These are phyloP conservation scores for Colletotrichum tofieldiae DNA, from an alignment of 2,329 filamentous ascomycete genomes.

Conservation along the genomic window DNA sequence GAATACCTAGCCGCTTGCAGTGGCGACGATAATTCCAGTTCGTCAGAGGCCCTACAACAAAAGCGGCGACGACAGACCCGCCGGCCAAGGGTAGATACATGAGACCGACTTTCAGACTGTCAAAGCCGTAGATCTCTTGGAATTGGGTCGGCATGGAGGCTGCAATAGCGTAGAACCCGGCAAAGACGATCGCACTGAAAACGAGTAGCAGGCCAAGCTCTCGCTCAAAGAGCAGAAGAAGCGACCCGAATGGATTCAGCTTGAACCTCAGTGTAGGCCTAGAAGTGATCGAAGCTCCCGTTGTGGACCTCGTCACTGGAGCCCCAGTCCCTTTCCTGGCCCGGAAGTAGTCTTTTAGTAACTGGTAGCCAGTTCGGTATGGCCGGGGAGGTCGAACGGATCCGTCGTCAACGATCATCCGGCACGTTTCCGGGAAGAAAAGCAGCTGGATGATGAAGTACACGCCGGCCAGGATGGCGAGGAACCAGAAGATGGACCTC, in stretches of 20 bases:
- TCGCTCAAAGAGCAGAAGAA: constrained; percentile 59
- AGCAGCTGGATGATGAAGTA: constrained; percentile 56
- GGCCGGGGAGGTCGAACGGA: constrained; percentile 58
- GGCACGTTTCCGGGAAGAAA: constrained; percentile 63
- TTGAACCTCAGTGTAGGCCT: constrained; percentile 53
- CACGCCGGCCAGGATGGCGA: constrained; percentile 49
- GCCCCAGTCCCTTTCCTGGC: constrained; percentile 33
- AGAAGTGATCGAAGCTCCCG: constrained; percentile 41
- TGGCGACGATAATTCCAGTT: constrained; percentile 79
- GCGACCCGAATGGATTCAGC: constrained; percentile 58
- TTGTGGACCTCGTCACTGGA: constrained; percentile 16
- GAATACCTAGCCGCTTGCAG: constrained; percentile 67
- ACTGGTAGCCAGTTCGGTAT: constrained; percentile 53
- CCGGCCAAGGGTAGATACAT: constrained; percentile 67
- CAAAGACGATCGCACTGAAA: constrained; percentile 62
- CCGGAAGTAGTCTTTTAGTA: constrained; percentile 44
- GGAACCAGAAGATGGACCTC: constrained; percentile 62
- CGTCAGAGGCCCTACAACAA: constrained; percentile 68
- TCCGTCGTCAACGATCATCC: constrained; percentile 67
- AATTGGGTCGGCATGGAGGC: constrained; percentile 62
- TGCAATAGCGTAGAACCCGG: constrained; percentile 65
- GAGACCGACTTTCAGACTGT: constrained; percentile 69
- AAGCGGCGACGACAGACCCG: constrained; percentile 64
- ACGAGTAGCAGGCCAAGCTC: constrained; percentile 62
- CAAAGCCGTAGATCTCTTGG: constrained; percentile 70